Evolutionary conservation across 2,329 filamentous ascomycete genomes (phyloP).

Genomic region (Penicillium sp.): DNA sequence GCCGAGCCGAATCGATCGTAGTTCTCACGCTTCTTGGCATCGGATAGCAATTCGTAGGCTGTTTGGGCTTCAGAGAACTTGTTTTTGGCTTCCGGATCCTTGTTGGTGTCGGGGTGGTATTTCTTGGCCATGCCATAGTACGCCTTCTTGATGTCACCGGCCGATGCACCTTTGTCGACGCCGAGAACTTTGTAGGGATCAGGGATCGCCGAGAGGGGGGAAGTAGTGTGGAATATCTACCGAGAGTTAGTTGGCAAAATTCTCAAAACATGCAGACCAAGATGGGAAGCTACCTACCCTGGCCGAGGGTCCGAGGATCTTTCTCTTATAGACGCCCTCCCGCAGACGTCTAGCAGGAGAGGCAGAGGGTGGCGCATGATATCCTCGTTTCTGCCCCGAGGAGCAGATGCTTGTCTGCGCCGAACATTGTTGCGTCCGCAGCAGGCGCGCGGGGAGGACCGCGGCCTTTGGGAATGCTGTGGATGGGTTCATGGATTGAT

Average conservation of each 20-base stretch:
- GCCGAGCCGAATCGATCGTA: slow-evolving; percentile 88
- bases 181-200: slow-evolving; percentile 88
- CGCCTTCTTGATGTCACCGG: slow-evolving; percentile 92
- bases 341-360: slow-evolving; percentile 28
- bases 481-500: slow-evolving; percentile 40
- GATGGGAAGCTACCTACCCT: slow-evolving; percentile 31
- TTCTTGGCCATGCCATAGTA: slow-evolving; percentile 98
- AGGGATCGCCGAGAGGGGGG: slow-evolving; percentile 65
- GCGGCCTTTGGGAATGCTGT: slow-evolving; percentile 44
- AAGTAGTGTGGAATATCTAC: slow-evolving; percentile 45
- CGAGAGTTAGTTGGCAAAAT: slow-evolving; percentile 1
- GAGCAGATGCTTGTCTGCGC: slow-evolving; percentile 34
- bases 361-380: slow-evolving; percentile 31
- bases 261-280: neutral
- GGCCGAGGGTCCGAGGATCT: slow-evolving; percentile 23
- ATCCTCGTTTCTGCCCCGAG: slow-evolving; percentile 36
- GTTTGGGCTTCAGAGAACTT: slow-evolving; percentile 90
- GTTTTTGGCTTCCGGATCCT: slow-evolving; percentile 88
- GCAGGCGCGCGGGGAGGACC: slow-evolving; percentile 42
- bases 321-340: slow-evolving; percentile 26
- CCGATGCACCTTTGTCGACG: slow-evolving; percentile 74
- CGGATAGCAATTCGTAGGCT: slow-evolving; percentile 90
- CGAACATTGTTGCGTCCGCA: slow-evolving; percentile 42
- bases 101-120: slow-evolving; percentile 97
- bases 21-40: slow-evolving; percentile 87